Conservation (phyloP, 2,329 filamentous ascomycete genomes). For the Fusarium haematococcum region DNA sequence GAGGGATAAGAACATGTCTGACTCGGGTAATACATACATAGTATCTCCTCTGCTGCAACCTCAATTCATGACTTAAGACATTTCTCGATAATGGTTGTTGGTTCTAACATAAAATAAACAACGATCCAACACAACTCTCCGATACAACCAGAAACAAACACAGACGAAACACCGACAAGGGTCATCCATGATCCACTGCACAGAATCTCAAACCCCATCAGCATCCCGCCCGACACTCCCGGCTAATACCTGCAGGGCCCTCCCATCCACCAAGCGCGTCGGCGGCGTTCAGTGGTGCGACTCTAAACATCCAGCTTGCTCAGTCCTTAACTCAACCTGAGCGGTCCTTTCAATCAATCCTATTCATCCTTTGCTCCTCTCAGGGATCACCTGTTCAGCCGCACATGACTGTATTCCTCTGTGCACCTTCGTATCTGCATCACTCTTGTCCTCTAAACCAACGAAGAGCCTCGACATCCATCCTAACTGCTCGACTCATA, state of each 20-base stretch:
- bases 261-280: conserved; percentile 5
- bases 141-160: conserved; percentile 1
- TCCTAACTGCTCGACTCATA: background rate
- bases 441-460: background rate
- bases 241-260: background rate
- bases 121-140: background rate
- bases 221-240: background rate
- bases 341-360: conserved; percentile 1
- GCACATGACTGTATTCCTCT: conserved; percentile 3
- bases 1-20: background rate
- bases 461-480: background rate
- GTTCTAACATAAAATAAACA: background rate
- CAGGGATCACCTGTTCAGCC: conserved; percentile 26
- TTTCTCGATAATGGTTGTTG: background rate
- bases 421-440: background rate
- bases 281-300: conserved; percentile 34
- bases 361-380: conserved; percentile 21
- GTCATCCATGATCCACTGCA: conserved; percentile 3
- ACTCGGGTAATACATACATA: background rate
- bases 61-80: background rate
- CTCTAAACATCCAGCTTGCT: conserved; percentile 7
- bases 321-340: background rate
- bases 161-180: conserved; percentile 11
- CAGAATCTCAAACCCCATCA: background rate
- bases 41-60: background rate